Evolutionary conservation across 495 filamentous ascomycete genomes (phyloP).

Genomic region (Tuber borchii): DNA sequence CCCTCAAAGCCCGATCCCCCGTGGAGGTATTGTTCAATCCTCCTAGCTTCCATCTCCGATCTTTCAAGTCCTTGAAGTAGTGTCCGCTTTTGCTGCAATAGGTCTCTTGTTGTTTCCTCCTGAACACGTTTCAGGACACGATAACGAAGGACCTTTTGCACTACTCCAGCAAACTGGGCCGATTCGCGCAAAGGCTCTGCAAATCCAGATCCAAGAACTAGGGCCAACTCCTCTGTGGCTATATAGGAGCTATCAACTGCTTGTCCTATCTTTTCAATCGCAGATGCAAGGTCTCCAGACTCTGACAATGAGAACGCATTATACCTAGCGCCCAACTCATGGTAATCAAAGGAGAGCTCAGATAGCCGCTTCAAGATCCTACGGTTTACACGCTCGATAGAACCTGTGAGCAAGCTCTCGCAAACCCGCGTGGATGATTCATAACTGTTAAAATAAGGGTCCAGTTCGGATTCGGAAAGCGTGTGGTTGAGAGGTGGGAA

Average conservation of each 20-base stretch:
- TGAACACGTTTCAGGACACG: conserved; percentile 87
- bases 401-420: conserved; percentile 76
- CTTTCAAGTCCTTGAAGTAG: conserved; percentile 76
- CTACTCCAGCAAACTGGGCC: conserved; percentile 92
- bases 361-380: conserved; percentile 78
- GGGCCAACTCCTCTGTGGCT: conserved; percentile 83
- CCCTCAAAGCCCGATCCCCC: conserved; percentile 22
- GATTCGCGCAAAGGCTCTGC: conserved; percentile 96
- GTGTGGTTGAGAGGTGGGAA: conserved; percentile 74
- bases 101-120: conserved; percentile 92
- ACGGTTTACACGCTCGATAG: conserved; percentile 91
- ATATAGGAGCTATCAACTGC: conserved; percentile 95
- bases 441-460: conserved; percentile 90
- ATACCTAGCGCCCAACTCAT: conserved; percentile 84
- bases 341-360: conserved; percentile 74
- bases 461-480: conserved; percentile 79
- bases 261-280: conserved; percentile 89
- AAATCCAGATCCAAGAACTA: conserved; percentile 75
- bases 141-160: conserved; percentile 79
- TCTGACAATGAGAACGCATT: conserved; percentile 97
- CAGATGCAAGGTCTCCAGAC: conserved; percentile 76
- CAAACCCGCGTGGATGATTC: conserved; percentile 82
- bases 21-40: conserved; percentile 83
- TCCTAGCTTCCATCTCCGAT: conserved; percentile 82
- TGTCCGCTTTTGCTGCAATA: conserved; percentile 71